Evolutionary conservation across 2,329 filamentous ascomycete species (phyloP).

Genomic region (Fusarium compactum): DNA sequence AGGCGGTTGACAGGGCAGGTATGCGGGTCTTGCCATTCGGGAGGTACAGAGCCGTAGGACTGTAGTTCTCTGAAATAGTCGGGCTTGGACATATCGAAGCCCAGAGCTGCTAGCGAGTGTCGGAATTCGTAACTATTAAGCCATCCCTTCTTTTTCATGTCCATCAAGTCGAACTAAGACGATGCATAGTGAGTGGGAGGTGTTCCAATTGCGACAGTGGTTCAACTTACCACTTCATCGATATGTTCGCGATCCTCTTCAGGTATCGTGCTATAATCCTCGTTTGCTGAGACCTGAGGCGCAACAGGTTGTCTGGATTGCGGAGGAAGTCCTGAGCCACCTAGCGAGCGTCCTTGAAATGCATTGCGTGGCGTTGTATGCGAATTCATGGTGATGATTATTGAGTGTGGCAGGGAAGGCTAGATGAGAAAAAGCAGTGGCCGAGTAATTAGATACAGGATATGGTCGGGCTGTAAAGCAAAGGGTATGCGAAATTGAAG

Average conservation of each 20-base stretch:
- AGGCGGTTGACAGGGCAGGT: conserved; percentile 59
- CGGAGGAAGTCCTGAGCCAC: conserved; percentile 49
- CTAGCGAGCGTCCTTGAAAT: conserved; percentile 53
- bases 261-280: conserved; percentile 65
- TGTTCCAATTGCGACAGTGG: neutral
- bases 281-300: conserved; percentile 53
- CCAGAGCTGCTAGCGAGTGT: conserved; percentile 93
- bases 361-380: conserved; percentile 54
- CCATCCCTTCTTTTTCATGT: conserved; percentile 92
- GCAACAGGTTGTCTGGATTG: conserved; percentile 51
- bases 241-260: conserved; percentile 95
- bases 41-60: conserved; percentile 80
- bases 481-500: conserved; percentile 15
- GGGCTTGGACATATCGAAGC: conserved; percentile 89
- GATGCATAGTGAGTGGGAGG: conserved; percentile 30
- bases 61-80: conserved; percentile 87
- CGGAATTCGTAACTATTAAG: conserved; percentile 99
- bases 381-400: conserved; percentile 51
- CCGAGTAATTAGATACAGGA: conserved; percentile 21
- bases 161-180: conserved; percentile 88
- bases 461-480: conserved; percentile 5
- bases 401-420: conserved; percentile 29
- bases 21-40: conserved; percentile 63
- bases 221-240: conserved; percentile 82
- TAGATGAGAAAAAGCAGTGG: conserved; percentile 12